Evolutionary conservation across 176 grass and related monocot species (phyloP), one percentile per base, ranked within the genome.

Genomic region (Zoysia japonica): DNA sequence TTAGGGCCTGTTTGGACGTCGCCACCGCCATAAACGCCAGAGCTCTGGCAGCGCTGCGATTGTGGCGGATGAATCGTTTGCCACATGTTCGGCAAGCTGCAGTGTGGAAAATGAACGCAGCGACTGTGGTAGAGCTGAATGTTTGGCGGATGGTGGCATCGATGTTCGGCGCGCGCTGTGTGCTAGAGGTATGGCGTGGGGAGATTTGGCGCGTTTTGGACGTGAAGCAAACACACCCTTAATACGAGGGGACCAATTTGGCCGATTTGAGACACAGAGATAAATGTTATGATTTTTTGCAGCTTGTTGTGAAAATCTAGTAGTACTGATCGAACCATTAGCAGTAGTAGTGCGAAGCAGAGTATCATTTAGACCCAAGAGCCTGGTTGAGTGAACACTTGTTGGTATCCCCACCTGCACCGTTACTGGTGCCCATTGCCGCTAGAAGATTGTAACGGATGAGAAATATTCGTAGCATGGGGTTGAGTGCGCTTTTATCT

Each of bases 351-450:
- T 17, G 43, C 11, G 8, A 46, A 68, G 12, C 62, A 36, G 12
- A 74, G 71, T 78, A 72, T 62, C 0, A 28, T 15, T 49, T 83
- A 67, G 28, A 57, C 49, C 69, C 48, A 35, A 77, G 65, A 80
- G 19, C 61, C 47, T 74, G 14, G 42, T 78, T 74, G 60, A 61
- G 45, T 3, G 62, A 13, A 78, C 61, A 6, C 68, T 16, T 16
- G 66, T 17, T 36, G 57, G 35, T 20, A 19, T 51, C 19, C 12
- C 57, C 11, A 35, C 11, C 3, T 5, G 7, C 19, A 74, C 9
- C 6, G 6, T 44, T 72, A 20, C 74, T 55, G 16, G 36, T 9
- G 39, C 49, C 15, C 50, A 41, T 53, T 70, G 14, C 41, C 13
- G 57, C 41, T 47, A 64, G 19, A 83, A 47, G 61, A 39, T 19